A percentile compares a stretch with the other conserved stretches of the same genome.
phyloP scores from a whole-genome alignment of 2,329 filamentous ascomycete species.

The Aspergillus sp. region DNA sequence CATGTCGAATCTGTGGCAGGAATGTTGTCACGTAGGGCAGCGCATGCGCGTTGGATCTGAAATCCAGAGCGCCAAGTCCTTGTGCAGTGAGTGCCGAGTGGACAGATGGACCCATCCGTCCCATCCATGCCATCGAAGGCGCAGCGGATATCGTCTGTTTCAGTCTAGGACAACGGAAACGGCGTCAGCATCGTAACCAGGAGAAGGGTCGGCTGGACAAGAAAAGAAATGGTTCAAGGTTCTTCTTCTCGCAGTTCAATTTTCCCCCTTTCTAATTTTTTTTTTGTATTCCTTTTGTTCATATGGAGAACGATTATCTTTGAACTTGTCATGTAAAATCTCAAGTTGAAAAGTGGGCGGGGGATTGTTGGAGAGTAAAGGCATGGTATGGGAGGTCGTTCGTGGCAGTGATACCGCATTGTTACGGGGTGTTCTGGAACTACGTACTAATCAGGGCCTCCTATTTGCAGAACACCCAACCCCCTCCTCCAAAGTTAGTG shows the following conservation, averaged over 20 bases:
- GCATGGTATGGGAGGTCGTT: neutral
- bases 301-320: no score
- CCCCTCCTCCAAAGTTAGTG: neutral
- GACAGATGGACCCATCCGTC: conserved; percentile 11
- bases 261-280: no score
- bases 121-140: conserved; percentile 13
- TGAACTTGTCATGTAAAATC: neutral
- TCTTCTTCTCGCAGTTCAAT: no score
- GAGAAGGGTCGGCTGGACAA: neutral
- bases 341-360: neutral
- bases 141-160: conserved; percentile 7
- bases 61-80: conserved; percentile 20
- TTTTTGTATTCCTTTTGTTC: no score
- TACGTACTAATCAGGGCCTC: neutral
- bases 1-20: conserved; percentile 21
- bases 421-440: conserved; percentile 13
- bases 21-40: conserved; percentile 28
- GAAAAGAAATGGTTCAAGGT: neutral
- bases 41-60: conserved; percentile 23
- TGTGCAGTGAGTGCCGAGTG: conserved; percentile 1
- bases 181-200: conserved; percentile 1
- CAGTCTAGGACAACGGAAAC: neutral
- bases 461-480: conserved; percentile 10
- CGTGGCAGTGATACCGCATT: conserved; percentile 12
- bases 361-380: neutral